Percentiles rank a stretch among this genome's conserved stretches.
phyloP scores from a whole-genome alignment of 2,329 filamentous ascomycete species.

The Talaromyces sp. region DNA sequence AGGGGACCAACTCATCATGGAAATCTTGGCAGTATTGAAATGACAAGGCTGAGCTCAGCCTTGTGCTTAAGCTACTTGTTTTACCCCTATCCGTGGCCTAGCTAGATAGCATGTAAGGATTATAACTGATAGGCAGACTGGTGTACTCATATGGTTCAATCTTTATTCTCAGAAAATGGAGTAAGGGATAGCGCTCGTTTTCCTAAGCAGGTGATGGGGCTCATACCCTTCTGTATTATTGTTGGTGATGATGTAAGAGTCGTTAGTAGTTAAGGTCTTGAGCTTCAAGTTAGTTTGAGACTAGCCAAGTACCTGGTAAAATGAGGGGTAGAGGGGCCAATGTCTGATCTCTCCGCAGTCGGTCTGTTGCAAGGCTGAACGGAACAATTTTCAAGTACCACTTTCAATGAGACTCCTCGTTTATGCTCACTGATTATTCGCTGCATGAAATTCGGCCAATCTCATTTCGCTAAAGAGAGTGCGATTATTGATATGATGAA shows the following conservation, averaged over 20 bases:
- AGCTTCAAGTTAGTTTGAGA: background rate
- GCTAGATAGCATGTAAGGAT: no score
- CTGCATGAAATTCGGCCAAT: no score
- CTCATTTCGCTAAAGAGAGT: no score
- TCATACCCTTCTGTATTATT: background rate
- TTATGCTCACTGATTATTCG: no score
- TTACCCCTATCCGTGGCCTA: no score
- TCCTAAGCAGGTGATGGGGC: background rate
- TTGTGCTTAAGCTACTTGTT: background rate
- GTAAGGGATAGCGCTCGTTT: background rate
- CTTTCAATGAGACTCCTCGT: no score
- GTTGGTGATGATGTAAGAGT: background rate
- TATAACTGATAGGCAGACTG: background rate
- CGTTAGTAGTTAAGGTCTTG: background rate
- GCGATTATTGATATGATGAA: no score
- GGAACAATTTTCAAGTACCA: background rate
- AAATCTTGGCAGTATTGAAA: background rate
- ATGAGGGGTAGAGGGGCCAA: background rate
- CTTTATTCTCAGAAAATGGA: background rate
- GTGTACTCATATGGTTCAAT: background rate
- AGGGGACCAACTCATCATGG: background rate
- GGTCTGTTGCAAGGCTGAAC: background rate
- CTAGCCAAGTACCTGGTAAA: background rate
- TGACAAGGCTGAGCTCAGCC: background rate
- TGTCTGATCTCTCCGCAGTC: background rate